Evolutionary conservation across 495 filamentous ascomycete species (phyloP).

Genomic region (Platismatia glauca): DNA sequence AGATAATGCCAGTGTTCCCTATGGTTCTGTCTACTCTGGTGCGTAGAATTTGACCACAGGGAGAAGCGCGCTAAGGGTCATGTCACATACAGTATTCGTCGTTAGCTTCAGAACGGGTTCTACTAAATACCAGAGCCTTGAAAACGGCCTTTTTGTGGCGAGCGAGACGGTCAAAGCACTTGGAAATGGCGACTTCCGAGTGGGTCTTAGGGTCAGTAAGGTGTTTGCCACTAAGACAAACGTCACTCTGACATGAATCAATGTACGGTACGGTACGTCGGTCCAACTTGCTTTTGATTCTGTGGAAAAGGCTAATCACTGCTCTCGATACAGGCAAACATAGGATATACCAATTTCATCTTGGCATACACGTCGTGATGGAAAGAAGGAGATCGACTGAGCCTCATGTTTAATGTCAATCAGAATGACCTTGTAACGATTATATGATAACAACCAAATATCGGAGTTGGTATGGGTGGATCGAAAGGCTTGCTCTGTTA

Average conservation of each 20-base stretch:
- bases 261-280: background rate
- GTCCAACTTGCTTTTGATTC: background rate
- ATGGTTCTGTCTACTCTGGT: background rate
- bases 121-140: background rate
- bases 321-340: background rate
- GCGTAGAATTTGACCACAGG: background rate
- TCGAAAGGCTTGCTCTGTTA: too few species aligned
- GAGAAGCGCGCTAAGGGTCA: background rate
- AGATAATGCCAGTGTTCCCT: background rate
- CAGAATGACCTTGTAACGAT: too few species aligned
- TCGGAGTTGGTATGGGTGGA: too few species aligned
- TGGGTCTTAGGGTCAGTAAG: slow-evolving; percentile 3
- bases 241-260: background rate
- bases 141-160: slow-evolving; percentile 1
- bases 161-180: slow-evolving; percentile 6
- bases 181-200: background rate
- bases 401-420: too few species aligned
- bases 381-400: too few species aligned
- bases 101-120: slow-evolving; percentile 6
- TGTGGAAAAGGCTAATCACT: background rate
- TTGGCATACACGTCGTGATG: too few species aligned
- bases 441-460: too few species aligned
- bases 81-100: background rate
- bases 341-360: background rate
- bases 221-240: background rate